Percentiles rank a stretch among this genome's conserved stretches.
Conservation (phyloP, 495 filamentous ascomycete genomes). For the Penicillium simplicissimum region DNA sequence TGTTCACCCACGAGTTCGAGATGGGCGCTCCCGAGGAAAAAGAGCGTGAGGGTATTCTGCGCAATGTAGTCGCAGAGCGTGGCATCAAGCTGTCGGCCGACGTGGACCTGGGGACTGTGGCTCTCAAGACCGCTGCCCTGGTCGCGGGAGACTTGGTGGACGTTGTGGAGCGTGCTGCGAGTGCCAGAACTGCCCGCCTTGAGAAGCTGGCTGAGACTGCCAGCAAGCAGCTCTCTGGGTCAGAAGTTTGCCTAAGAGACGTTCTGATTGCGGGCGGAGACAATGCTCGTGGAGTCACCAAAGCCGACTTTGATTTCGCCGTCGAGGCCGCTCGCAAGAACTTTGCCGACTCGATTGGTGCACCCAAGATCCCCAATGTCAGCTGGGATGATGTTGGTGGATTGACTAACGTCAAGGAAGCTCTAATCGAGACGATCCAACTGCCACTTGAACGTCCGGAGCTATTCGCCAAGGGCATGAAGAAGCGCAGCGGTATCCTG, state of each 20-base stretch:
- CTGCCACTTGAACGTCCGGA: slow-evolving; percentile 90
- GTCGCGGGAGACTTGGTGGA: slow-evolving; percentile 94
- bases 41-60: slow-evolving; percentile 84
- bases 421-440: slow-evolving; percentile 95
- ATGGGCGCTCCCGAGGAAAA: slow-evolving; percentile 90
- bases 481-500: slow-evolving; percentile 95
- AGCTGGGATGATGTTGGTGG: slow-evolving; percentile 96
- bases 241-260: slow-evolving; percentile 68
- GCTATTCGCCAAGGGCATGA: slow-evolving; percentile 97
- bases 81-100: slow-evolving; percentile 72
- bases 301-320: slow-evolving; percentile 82
- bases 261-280: slow-evolving; percentile 88
- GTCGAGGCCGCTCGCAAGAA: slow-evolving; percentile 95
- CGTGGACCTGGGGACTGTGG: slow-evolving; percentile 79
- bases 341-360: slow-evolving; percentile 95
- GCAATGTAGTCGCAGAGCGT: slow-evolving; percentile 71
- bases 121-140: slow-evolving; percentile 92
- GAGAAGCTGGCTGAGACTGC: slow-evolving; percentile 60
- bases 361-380: slow-evolving; percentile 97
- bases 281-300: slow-evolving; percentile 73
- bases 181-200: slow-evolving; percentile 71
- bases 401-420: slow-evolving; percentile 89
- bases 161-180: slow-evolving; percentile 84
- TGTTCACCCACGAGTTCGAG: slow-evolving; percentile 96
- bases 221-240: slow-evolving; percentile 36